A percentile compares a stretch with the other conserved stretches of the same genome.
Conservation (phyloP, 2,329 filamentous ascomycete species). For the Colletotrichum lini region DNA sequence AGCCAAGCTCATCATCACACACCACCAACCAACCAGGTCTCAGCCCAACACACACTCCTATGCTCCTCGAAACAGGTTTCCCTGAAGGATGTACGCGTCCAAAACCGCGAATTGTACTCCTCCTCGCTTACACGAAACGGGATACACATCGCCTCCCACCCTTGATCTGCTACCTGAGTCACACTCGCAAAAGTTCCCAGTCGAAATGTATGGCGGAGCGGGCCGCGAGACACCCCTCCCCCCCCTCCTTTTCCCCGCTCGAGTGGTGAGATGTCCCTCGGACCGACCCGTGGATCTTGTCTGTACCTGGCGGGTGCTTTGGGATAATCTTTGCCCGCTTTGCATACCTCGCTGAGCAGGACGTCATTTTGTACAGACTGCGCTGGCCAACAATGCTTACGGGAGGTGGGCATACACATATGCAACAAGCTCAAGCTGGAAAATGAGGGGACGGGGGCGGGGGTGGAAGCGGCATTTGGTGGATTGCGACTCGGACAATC, state of each 20-base stretch:
- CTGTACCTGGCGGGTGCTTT: too few relatives aligned
- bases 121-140: neutral
- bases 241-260: neutral
- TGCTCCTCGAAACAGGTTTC: neutral
- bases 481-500: neutral
- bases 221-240: neutral
- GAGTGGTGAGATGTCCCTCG: neutral
- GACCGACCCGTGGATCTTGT: too few relatives aligned
- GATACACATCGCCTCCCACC: neutral
- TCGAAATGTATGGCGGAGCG: neutral
- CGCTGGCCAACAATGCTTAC: neutral
- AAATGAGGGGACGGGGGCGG: neutral
- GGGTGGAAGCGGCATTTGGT: neutral
- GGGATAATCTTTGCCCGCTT: neutral
- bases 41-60: neutral
- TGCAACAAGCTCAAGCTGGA: neutral
- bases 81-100: neutral
- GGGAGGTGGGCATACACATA: neutral
- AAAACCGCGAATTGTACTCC: neutral
- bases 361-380: neutral
- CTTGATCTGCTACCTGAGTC: neutral
- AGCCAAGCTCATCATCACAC: slow-evolving; percentile 1
- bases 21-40: neutral
- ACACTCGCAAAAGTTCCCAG: neutral
- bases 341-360: neutral